These are phyloP conservation scores for Ustilago nuda DNA, from an alignment of 1,284 basidiomycete genomes.

Conservation along the genomic window DNA sequence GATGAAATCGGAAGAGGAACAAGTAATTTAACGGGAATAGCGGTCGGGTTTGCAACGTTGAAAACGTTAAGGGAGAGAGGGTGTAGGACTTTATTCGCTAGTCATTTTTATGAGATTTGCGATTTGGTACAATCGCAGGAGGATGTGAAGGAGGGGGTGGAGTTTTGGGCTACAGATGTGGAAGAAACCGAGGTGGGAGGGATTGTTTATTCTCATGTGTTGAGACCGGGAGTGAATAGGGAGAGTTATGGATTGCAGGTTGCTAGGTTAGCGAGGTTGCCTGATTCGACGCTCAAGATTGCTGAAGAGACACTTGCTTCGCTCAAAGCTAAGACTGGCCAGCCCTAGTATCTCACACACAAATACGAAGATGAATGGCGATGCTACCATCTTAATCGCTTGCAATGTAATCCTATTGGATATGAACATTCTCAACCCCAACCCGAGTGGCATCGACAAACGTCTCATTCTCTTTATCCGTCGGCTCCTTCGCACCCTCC, in stretches of 20 bases:
- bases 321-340: neutral
- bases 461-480: slow-evolving; percentile 31
- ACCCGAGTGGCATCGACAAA: slow-evolving; percentile 41
- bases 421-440: slow-evolving; percentile 24
- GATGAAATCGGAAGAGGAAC: slow-evolving; percentile 93
- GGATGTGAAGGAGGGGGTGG: slow-evolving; percentile 70
- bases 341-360: neutral
- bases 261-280: slow-evolving; percentile 87
- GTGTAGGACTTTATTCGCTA: slow-evolving; percentile 90
- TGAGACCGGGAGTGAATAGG: slow-evolving; percentile 85
- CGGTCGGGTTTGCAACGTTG: slow-evolving; percentile 90
- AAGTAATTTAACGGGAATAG: slow-evolving; percentile 88
- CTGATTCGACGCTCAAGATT: slow-evolving; percentile 65
- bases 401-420: slow-evolving; percentile 5
- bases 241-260: slow-evolving; percentile 94
- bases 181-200: slow-evolving; percentile 74
- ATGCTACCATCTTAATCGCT: neutral
- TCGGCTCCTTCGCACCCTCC: slow-evolving; percentile 10
- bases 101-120: slow-evolving; percentile 93
- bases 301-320: slow-evolving; percentile 9
- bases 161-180: slow-evolving; percentile 90
- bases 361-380: neutral
- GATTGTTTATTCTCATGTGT: slow-evolving; percentile 84
- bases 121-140: slow-evolving; percentile 73
- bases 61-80: slow-evolving; percentile 83